Conservation (phyloP, 2,329 filamentous ascomycete genomes). For the Cladosporium sp. region DNA sequence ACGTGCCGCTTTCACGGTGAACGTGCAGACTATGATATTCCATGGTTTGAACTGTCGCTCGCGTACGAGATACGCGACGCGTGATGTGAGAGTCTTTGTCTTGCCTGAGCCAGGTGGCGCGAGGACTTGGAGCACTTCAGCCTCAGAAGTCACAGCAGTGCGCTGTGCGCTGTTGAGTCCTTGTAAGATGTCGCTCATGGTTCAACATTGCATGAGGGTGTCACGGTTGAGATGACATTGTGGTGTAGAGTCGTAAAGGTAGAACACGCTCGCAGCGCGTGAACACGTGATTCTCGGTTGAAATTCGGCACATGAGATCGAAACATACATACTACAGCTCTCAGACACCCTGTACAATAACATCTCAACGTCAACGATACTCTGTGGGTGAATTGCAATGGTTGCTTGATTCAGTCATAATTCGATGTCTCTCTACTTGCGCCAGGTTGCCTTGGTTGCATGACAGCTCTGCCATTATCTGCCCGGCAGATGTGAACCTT, state of each 20-base stretch:
- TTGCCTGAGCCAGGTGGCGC: constrained; percentile 76
- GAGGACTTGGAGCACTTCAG: constrained; percentile 62
- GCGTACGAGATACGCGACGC: constrained; percentile 84
- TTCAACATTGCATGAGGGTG: background rate
- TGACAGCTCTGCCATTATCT: background rate
- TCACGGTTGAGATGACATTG: background rate
- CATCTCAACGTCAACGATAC: background rate
- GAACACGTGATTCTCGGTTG: background rate
- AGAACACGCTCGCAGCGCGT: background rate
- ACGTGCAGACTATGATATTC: constrained; percentile 93
- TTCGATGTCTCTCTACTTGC: background rate
- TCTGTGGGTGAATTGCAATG: background rate
- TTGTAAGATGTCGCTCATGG: constrained; percentile 58
- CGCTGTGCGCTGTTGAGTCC: constrained; percentile 67
- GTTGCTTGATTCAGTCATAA: background rate
- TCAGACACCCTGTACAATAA: background rate
- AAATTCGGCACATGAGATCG: background rate
- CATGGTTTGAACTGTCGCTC: constrained; percentile 72
- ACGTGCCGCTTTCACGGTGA: constrained; percentile 89
- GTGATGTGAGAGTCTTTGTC: constrained; percentile 90
- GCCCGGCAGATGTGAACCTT: background rate
- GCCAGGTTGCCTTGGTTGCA: background rate
- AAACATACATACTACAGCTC: no score
- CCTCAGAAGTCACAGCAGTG: constrained; percentile 64
- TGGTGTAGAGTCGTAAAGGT: background rate